phyloP scores from a whole-genome alignment of 441 rosid genomes.

The Euphorbia celastroides region DNA sequence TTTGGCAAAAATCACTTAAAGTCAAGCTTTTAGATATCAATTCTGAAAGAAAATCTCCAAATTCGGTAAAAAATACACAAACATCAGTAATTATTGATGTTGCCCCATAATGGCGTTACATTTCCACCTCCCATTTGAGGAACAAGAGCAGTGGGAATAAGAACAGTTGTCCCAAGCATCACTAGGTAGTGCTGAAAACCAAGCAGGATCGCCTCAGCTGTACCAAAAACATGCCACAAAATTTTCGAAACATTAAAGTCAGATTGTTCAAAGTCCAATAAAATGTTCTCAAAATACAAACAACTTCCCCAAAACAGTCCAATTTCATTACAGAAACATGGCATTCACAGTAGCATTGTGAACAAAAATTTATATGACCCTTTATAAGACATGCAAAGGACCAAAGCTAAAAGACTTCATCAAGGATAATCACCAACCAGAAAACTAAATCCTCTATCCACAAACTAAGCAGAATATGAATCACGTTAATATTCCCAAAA shows the following conservation, averaged over 20 bases:
- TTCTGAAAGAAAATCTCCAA: too few relatives aligned
- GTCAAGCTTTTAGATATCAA: background rate
- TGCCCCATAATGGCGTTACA: constrained; percentile 39
- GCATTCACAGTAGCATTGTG: too few relatives aligned
- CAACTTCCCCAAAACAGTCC: background rate
- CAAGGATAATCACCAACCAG: too few relatives aligned
- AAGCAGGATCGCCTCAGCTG: constrained; percentile 63
- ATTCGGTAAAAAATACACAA: too few relatives aligned
- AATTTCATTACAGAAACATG: background rate
- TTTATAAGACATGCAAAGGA: too few relatives aligned
- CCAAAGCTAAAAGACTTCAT: background rate
- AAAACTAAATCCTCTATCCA: too few relatives aligned
- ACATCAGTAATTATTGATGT: background rate
- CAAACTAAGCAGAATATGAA: constrained; percentile 1
- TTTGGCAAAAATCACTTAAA: background rate
- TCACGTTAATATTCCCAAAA: background rate
- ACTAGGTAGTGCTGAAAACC: constrained; percentile 88
- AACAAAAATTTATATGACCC: too few relatives aligned
- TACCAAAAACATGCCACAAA: constrained; percentile 20
- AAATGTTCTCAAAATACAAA: too few relatives aligned
- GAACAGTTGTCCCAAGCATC: constrained; percentile 75
- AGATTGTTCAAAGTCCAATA: background rate
- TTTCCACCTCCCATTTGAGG: constrained; percentile 80
- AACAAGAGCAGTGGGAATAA: constrained; percentile 55
- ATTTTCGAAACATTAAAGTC: constrained; percentile 12